Conservation (phyloP, 306 rosid species). For the Castanea sativa region DNA sequence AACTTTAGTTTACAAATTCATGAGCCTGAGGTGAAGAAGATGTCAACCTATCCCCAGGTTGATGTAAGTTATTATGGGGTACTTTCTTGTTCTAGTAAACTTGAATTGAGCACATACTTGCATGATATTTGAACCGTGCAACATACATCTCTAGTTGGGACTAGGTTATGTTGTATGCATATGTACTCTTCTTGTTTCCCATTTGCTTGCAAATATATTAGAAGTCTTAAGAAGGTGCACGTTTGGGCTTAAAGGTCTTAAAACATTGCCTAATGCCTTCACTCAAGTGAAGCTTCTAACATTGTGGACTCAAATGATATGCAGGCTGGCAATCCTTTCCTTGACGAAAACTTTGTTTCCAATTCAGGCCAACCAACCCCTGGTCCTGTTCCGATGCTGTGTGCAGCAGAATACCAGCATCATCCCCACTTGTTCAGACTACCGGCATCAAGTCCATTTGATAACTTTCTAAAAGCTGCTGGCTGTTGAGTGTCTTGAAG, state of each 20-base stretch:
- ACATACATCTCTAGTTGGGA: background rate
- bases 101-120: slow-evolving; percentile 5
- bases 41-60: slow-evolving; percentile 5
- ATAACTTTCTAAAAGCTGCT: slow-evolving; percentile 90
- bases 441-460: slow-evolving; percentile 86
- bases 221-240: background rate
- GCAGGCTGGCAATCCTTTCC: slow-evolving; percentile 49
- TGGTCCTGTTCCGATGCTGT: slow-evolving; percentile 25
- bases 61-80: slow-evolving; percentile 38
- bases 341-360: slow-evolving; percentile 24
- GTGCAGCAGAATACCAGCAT: slow-evolving; percentile 50
- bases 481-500: slow-evolving; percentile 56
- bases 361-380: slow-evolving; percentile 31
- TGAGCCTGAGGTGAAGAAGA: slow-evolving; percentile 33
- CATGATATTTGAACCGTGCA: slow-evolving; percentile 1
- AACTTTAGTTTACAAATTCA: slow-evolving; percentile 28
- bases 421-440: slow-evolving; percentile 50
- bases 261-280: background rate
- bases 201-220: background rate
- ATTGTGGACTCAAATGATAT: slow-evolving; percentile 21
- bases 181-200: background rate
- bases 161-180: background rate
- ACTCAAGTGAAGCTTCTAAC: slow-evolving; percentile 23
- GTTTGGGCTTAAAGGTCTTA: background rate
- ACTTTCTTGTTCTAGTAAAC: slow-evolving; percentile 23